Evolutionary conservation across 2,329 filamentous ascomycete species (phyloP).

Genomic region (Cordyceps fumosorosea): DNA sequence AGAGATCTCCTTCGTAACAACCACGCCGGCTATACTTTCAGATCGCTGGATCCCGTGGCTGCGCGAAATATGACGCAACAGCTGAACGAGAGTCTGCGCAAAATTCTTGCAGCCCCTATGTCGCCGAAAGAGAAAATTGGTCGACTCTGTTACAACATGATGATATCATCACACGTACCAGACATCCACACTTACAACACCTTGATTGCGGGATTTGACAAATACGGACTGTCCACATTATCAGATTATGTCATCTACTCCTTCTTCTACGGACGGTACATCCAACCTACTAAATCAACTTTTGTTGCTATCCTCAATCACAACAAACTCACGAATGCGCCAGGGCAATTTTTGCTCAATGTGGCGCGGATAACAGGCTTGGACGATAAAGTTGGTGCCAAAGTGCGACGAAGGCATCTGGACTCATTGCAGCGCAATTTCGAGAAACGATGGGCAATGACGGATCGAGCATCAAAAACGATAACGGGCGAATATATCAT

Average conservation of each 20-base stretch:
- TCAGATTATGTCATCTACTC: slow-evolving; percentile 47
- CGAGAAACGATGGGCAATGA: slow-evolving; percentile 21
- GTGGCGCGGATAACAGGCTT: slow-evolving; percentile 40
- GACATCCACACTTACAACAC: slow-evolving; percentile 65
- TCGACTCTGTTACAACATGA: slow-evolving; percentile 57
- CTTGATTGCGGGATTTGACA: slow-evolving; percentile 60
- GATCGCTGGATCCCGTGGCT: slow-evolving; percentile 21
- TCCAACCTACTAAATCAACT: slow-evolving; percentile 43
- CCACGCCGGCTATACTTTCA: slow-evolving; percentile 21
- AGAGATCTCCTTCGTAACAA: slow-evolving; percentile 16
- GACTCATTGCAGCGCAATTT: slow-evolving; percentile 18
- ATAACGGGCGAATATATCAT: slow-evolving; percentile 30
- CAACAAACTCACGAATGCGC: slow-evolving; percentile 36
- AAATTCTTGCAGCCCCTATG: slow-evolving; percentile 22
- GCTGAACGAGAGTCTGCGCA: slow-evolving; percentile 26
- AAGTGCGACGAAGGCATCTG: slow-evolving; percentile 29
- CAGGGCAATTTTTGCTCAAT: slow-evolving; percentile 36
- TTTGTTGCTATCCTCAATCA: slow-evolving; percentile 44
- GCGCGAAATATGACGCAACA: slow-evolving; percentile 21
- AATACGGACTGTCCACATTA: slow-evolving; percentile 41
- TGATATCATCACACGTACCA: slow-evolving; percentile 54
- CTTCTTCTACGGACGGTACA: slow-evolving; percentile 37
- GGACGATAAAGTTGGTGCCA: slow-evolving; percentile 33
- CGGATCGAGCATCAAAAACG: slow-evolving; percentile 19
- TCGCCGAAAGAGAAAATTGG: slow-evolving; percentile 29